A percentile compares a stretch with the other conserved stretches of the same genome.
These are phyloP conservation scores for Helianthus tuberosus DNA, from an alignment of 129 eudicot species.

Conservation along the genomic window DNA sequence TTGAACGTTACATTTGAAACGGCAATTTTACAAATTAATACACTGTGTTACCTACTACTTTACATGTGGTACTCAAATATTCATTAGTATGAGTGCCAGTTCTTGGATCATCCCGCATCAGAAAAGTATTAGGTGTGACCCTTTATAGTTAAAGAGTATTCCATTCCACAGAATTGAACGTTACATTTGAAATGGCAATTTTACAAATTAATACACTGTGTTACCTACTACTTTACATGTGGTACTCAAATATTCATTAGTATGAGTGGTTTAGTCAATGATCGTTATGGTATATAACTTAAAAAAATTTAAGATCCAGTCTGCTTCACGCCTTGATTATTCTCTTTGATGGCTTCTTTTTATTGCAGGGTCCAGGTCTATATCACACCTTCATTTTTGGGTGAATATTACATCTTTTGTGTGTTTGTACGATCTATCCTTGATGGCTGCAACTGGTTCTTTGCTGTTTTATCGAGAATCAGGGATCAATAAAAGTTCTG, in stretches of 20 bases:
- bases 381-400: constrained; percentile 19
- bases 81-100: neutral
- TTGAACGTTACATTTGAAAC: neutral
- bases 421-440: constrained; percentile 19
- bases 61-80: neutral
- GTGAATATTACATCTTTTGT: constrained; percentile 5
- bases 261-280: neutral
- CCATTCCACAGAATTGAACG: neutral
- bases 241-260: neutral
- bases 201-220: neutral
- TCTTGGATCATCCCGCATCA: neutral
- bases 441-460: constrained; percentile 62
- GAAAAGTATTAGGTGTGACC: constrained; percentile 13
- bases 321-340: constrained; percentile 19
- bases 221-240: constrained; percentile 10
- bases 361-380: constrained; percentile 26
- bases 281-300: constrained; percentile 1
- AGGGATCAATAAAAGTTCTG: constrained; percentile 37
- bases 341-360: constrained; percentile 20
- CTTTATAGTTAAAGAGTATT: constrained; percentile 3
- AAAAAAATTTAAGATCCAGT: constrained; percentile 11
- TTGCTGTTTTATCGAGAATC: constrained; percentile 50
- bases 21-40: neutral
- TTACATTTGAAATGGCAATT: neutral
- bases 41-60: constrained; percentile 7